Base-by-base conservation (phyloP, 2,329 filamentous ascomycete genomes). In the Aspergillus hortae region DNA sequence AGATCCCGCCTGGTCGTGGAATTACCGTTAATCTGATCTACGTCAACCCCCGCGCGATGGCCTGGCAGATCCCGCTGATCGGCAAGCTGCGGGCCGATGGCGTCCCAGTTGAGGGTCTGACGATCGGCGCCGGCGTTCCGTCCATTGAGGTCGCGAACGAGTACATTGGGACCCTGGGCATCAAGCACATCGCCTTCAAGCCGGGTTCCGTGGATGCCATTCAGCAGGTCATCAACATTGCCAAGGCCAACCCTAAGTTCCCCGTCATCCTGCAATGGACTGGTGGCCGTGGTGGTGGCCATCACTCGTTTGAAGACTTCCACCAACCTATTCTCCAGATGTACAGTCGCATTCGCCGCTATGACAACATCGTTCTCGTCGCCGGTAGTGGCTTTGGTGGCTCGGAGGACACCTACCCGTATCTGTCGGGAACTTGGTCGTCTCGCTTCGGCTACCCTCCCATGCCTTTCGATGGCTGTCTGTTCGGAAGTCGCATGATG, bases 401-500 rank as follows among this genome's bases (percentile, higher is more conserved):
- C 51, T 84, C 90, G 2, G 88, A 94, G 56, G 91, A 95, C 68
- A 95, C 90, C 0, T 95, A 95, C 67, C 90, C 91, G 3, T 96
- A 96, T 73, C 80, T 96, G 49, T 95, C 90, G 35, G 91, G 91
- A 72, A 79, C 83, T 50, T 96, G 91, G 91, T 87, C 90, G n/a
- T 85, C 82, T 70, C 86, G 86, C 64, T 95, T 87, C 65, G 89
- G 90, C 53, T 95, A 94, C 67, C 89, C 91, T 14, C 84, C 90
- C 3, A 96, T 96, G 92, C 91, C 91, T 12, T 95, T 92, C 65
- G 91, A 96, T 69, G 91, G 91, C 61, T 90, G 89, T 67, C 77
- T 96, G 60, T 95, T 96, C 62, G 91, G 90, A 61, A 94, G 89
- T 72, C 89, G 91, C 64, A 89, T 95, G 82, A 96, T 96, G 92